These are phyloP conservation scores for Cyberlindnera veronae DNA, from an alignment of 805 yeast genomes.

Conservation along the genomic window DNA sequence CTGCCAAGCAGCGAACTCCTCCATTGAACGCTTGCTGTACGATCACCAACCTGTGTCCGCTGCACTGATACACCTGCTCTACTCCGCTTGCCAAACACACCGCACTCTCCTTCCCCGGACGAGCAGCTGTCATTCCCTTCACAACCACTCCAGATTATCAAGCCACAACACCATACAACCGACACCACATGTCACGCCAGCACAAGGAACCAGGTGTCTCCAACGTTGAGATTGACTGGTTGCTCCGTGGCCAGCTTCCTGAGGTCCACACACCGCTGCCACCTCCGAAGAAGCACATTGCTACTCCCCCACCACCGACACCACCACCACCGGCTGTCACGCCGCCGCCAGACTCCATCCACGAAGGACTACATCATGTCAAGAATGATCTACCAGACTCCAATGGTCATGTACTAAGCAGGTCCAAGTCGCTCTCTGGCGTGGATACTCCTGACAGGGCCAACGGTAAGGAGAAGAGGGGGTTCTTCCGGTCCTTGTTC, in stretches of 20 bases:
- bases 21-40: too few species aligned
- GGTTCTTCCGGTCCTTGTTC: conserved; percentile 36
- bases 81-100: too few species aligned
- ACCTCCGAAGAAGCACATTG: conserved; percentile 7
- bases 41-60: too few species aligned
- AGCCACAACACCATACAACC: neutral
- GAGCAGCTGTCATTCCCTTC: too few species aligned
- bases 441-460: conserved; percentile 11
- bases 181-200: neutral
- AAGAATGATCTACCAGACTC: too few species aligned
- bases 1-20: too few species aligned
- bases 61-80: too few species aligned
- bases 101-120: neutral
- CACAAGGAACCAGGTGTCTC: conserved; percentile 30
- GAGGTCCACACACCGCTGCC: conserved; percentile 11
- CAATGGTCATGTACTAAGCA: conserved; percentile 21
- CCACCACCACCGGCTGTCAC: conserved; percentile 4
- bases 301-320: conserved; percentile 4
- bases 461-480: conserved; percentile 28
- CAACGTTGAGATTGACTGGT: conserved; percentile 49
- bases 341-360: too few species aligned
- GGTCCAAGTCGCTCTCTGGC: conserved; percentile 32
- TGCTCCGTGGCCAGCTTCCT: conserved; percentile 35
- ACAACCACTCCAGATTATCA: too few species aligned
- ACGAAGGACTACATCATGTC: conserved; percentile 7